Conservation (phyloP, 306 rosid species). For the Vachellia collinsii region DNA sequence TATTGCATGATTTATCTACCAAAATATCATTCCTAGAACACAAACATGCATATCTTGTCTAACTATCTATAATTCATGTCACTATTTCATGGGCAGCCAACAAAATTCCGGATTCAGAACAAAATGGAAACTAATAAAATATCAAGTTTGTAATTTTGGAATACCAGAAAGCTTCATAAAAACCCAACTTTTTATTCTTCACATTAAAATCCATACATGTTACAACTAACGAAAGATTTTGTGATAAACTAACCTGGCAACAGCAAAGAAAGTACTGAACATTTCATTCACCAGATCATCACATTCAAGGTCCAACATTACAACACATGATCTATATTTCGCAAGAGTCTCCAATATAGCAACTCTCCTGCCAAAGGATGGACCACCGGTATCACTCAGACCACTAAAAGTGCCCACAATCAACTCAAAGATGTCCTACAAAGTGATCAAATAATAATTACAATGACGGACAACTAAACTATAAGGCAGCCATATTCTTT, state of each 20-base stretch:
- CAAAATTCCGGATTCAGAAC: conserved; percentile 20
- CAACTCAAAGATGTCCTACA: conserved; percentile 89
- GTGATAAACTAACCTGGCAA: conserved; percentile 78
- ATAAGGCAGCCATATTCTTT: not conserved
- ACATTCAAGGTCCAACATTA: conserved; percentile 99
- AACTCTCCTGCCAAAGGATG: conserved; percentile 95
- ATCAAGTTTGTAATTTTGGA: conserved; percentile 25
- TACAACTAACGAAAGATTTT: conserved; percentile 1
- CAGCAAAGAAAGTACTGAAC: conserved; percentile 83
- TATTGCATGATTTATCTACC: conserved; percentile 17
- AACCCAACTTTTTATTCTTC: conserved; percentile 21
- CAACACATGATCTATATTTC: conserved; percentile 96
- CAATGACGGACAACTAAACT: conserved; percentile 30
- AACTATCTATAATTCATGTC: conserved; percentile 16
- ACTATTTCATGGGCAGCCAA: conserved; percentile 26
- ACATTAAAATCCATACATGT: conserved; percentile 10
- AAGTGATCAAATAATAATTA: conserved; percentile 43
- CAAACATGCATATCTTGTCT: conserved; percentile 22
- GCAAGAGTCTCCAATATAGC: conserved; percentile 98
- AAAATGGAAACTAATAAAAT: conserved; percentile 31
- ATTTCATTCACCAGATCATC: conserved; percentile 90
- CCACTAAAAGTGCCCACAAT: conserved; percentile 91
- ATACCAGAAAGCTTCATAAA: conserved; percentile 29
- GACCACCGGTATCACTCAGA: conserved; percentile 84
- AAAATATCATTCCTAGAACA: conserved; percentile 29